Evolutionary conservation across 2,329 filamentous ascomycete species (phyloP).

Genomic region (Nemania sp.): DNA sequence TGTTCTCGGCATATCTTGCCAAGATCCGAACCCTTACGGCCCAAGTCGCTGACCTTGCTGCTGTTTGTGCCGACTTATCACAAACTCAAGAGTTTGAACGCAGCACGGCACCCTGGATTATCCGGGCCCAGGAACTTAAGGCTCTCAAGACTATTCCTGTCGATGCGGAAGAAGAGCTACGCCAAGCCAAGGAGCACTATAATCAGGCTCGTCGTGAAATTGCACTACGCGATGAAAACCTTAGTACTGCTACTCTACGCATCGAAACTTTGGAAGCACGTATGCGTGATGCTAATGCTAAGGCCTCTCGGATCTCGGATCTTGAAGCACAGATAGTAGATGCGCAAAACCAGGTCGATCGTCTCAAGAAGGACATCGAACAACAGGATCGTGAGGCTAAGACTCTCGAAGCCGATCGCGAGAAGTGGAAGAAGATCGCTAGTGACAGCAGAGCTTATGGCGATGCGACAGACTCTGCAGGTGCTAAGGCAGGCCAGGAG

Average conservation of each 20-base stretch:
- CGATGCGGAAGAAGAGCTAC: conserved; percentile 87
- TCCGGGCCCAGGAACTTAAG: conserved; percentile 83
- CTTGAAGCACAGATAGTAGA: conserved; percentile 71
- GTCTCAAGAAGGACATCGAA: conserved; percentile 73
- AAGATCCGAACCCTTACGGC: conserved; percentile 74
- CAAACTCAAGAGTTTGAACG: conserved; percentile 84
- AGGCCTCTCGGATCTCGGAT: conserved; percentile 75
- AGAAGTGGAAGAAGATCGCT: conserved; percentile 78
- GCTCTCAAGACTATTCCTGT: conserved; percentile 83
- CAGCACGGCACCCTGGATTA: conserved; percentile 81
- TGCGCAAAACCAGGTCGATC: conserved; percentile 62
- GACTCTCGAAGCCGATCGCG: conserved; percentile 72
- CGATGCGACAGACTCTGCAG: conserved; percentile 59
- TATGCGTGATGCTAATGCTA: conserved; percentile 85
- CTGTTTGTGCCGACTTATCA: conserved; percentile 76
- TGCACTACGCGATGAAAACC: conserved; percentile 80
- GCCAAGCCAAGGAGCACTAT: conserved; percentile 82
- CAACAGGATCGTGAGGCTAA: conserved; percentile 76
- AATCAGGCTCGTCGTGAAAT: conserved; percentile 79
- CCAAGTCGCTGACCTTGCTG: conserved; percentile 76
- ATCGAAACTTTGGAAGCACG: conserved; percentile 92
- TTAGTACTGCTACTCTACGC: conserved; percentile 89
- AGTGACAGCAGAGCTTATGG: conserved; percentile 69
- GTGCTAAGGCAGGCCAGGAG: conserved; percentile 70
- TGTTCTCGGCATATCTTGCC: conserved; percentile 75